Evolutionary conservation across 495 filamentous ascomycete species (phyloP).

Genomic region (Tuber aestivum): DNA sequence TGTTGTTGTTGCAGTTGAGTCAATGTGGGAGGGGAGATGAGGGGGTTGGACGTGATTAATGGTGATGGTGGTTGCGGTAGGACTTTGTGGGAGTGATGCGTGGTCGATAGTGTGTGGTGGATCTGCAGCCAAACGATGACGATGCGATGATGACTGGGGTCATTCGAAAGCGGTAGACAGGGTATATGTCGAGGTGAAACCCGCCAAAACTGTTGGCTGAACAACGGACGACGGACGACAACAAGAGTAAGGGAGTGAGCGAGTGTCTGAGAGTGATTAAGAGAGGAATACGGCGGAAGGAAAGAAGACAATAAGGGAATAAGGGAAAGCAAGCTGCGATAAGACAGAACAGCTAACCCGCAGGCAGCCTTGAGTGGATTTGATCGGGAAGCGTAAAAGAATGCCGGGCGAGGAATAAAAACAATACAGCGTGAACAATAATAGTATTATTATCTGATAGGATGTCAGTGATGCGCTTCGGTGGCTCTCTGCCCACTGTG

Average conservation of each 20-base stretch:
- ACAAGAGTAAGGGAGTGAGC: not conserved
- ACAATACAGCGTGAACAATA: not conserved
- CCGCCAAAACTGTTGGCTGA: not conserved
- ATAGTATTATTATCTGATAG: not conserved
- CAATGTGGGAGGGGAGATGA: not conserved
- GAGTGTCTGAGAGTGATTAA: not conserved
- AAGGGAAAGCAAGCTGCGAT: not conserved
- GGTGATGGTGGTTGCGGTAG: not conserved
- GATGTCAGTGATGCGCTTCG: not conserved
- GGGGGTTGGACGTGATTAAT: not conserved
- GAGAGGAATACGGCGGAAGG: not conserved
- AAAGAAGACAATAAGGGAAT: not conserved
- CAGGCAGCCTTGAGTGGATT: not conserved
- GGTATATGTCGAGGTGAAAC: not conserved
- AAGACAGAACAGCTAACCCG: not conserved
- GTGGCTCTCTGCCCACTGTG: too few relatives aligned
- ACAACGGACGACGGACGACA: not conserved
- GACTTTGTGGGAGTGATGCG: not conserved
- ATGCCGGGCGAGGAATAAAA: not conserved
- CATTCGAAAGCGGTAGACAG: not conserved
- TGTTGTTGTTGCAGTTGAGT: not conserved
- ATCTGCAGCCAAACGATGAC: not conserved
- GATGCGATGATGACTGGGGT: not conserved
- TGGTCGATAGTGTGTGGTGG: not conserved
- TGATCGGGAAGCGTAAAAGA: not conserved